These are phyloP conservation scores for Eucalyptus erythrocorys DNA, from an alignment of 345 rosid genomes.

Conservation along the genomic window DNA sequence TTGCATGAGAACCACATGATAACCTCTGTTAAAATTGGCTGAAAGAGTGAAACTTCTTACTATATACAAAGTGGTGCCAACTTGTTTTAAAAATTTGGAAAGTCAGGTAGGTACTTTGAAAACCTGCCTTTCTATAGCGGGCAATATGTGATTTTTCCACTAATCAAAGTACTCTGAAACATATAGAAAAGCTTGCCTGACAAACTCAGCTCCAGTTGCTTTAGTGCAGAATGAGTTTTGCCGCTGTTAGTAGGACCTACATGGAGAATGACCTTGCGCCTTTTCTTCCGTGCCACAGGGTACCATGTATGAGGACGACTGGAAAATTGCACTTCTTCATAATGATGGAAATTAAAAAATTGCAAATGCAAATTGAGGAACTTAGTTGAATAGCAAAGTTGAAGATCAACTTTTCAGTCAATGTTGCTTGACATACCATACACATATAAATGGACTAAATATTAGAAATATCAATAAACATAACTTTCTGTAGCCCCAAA, in stretches of 20 bases:
- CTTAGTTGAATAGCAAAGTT: not conserved
- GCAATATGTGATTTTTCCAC: not conserved
- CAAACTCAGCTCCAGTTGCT: slow-evolving; percentile 59
- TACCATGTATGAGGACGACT: slow-evolving; percentile 90
- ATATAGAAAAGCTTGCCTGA: slow-evolving; percentile 40
- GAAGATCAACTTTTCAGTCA: not conserved
- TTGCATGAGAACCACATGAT: not conserved
- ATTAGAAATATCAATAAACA: not conserved
- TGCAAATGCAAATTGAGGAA: not conserved
- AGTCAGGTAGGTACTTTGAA: not conserved
- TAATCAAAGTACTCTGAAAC: not conserved
- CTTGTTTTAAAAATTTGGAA: not conserved
- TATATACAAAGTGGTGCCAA: not conserved
- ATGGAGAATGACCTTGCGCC: slow-evolving; percentile 71
- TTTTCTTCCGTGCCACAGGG: slow-evolving; percentile 69
- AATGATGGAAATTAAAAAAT: not conserved
- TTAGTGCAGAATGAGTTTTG: slow-evolving; percentile 74
- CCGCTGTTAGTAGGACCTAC: slow-evolving; percentile 98
- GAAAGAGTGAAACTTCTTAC: not conserved
- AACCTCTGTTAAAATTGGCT: not conserved
- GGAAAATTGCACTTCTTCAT: not conserved
- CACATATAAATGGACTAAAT: not conserved
- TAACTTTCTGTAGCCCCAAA: not conserved
- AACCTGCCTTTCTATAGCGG: not conserved
- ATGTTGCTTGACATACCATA: not conserved